Base-by-base conservation (phyloP, 192 early-diverging fungal species). In the Gorgonomyces haynaldii region DNA sequence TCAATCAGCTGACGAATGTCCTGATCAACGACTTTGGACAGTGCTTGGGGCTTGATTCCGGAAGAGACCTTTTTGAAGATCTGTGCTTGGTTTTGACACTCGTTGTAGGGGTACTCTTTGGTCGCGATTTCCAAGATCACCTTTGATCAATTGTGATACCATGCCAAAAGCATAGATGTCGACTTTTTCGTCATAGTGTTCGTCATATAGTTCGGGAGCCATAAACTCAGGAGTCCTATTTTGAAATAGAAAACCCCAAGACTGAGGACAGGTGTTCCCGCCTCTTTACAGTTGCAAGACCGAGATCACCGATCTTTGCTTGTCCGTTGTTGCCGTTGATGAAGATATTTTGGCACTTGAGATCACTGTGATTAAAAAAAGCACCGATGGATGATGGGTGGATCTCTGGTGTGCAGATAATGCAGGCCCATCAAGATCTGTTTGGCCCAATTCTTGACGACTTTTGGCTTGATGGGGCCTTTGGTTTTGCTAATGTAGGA, bases 81-180 rank as follows among this genome's bases (percentile, higher is more conserved):
- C 50, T 88, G 85, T 5, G 84, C 81, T 32, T 81, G 83, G 62
- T 90, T 90, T 5, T 66, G 76, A 54, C 85, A 89, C 49, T 90
- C 88, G 10, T 63, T 68, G 63, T 89, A 90, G 1, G 88, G 88
- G 70, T 88, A 90, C 48, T 91, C 82, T 42, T 81, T 81, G n/a
- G 84, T 89, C 21, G 75, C 60, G 50, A 70, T 73, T 46, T 65
- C 66, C 23, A 66, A 43, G 15, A 61, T 43, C 16, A 63, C 24
- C 28, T 52, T n/a, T 50, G 15, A 38, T 16, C 13, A 36, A 36
- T 42, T 5, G 10, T 44, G 8, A 74, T 56, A 67, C 85, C 82
- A 89, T 82, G 39, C 88, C 88, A 67, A 89, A 90, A 26, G 88
- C 84, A 61, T 89, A 90, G 41, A 89, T 83, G 38, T 90, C 88